These are phyloP conservation scores for Neolentinus lepideus DNA, from an alignment of 1,284 basidiomycete genomes.

Conservation along the genomic window DNA sequence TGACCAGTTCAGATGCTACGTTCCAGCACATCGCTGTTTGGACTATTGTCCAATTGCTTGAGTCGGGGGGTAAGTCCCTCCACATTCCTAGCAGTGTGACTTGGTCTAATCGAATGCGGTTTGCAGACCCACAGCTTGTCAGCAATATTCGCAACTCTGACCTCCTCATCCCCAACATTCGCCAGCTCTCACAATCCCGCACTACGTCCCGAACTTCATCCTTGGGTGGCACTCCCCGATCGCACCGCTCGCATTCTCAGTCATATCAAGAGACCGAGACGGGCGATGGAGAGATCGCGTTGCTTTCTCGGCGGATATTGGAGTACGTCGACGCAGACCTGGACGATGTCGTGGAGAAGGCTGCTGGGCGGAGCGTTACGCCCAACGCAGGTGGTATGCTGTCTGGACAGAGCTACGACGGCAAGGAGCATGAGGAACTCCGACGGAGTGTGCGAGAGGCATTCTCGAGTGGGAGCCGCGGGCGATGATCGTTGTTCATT, in stretches of 20 bases:
- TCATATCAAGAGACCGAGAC: slow-evolving; percentile 79
- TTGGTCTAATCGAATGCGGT: slow-evolving; percentile 7
- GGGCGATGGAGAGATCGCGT: slow-evolving; percentile 81
- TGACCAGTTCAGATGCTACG: slow-evolving; percentile 93
- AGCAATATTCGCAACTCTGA: slow-evolving; percentile 83
- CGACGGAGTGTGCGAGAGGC: slow-evolving; percentile 75
- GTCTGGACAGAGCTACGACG: slow-evolving; percentile 38
- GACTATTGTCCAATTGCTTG: slow-evolving; percentile 96
- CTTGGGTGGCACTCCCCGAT: slow-evolving; percentile 60
- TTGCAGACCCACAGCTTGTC: slow-evolving; percentile 77
- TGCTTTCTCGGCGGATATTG: slow-evolving; percentile 77
- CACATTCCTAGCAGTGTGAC: not conserved
- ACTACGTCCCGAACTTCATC: slow-evolving; percentile 68
- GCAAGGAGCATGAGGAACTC: slow-evolving; percentile 68
- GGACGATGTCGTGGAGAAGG: slow-evolving; percentile 41
- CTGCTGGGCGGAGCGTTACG: slow-evolving; percentile 44
- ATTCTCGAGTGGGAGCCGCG: slow-evolving; percentile 26
- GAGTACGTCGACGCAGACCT: slow-evolving; percentile 76
- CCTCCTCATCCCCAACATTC: slow-evolving; percentile 79
- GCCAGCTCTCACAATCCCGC: slow-evolving; percentile 70
- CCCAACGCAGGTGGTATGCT: slow-evolving; percentile 47
- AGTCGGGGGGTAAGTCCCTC: slow-evolving; percentile 69
- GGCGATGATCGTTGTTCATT: not conserved
- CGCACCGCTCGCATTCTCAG: slow-evolving; percentile 60
- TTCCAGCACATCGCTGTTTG: slow-evolving; percentile 99